Conservation (phyloP, 257 asterid genomes). For the Solanum commersonii region DNA sequence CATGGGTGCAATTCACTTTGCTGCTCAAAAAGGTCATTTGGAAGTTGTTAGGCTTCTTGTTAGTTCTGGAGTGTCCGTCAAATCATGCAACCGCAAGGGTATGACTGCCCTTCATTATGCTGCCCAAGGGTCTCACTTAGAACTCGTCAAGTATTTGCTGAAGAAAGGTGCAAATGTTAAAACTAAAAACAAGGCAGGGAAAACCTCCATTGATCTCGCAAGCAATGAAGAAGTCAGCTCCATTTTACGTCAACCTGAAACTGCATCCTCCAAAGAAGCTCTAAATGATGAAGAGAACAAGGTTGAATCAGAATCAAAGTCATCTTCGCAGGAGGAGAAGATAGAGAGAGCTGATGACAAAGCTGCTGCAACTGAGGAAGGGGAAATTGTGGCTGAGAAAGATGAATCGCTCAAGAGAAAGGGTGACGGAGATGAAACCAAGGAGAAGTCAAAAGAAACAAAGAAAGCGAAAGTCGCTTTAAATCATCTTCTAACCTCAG, state of each 20-base stretch:
- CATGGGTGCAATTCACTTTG: slow-evolving; percentile 97
- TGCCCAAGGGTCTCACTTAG: slow-evolving; percentile 74
- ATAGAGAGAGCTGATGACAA: slow-evolving; percentile 9
- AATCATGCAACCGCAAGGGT: slow-evolving; percentile 71
- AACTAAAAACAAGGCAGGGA: slow-evolving; percentile 75
- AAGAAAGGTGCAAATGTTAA: slow-evolving; percentile 63
- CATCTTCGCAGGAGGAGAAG: slow-evolving; percentile 15
- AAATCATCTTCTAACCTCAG: slow-evolving; percentile 69
- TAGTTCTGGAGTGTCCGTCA: slow-evolving; percentile 54
- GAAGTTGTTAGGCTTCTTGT: slow-evolving; percentile 60
- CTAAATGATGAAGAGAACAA: slow-evolving; percentile 19
- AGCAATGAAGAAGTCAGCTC: slow-evolving; percentile 51
- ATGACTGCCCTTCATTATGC: slow-evolving; percentile 94
- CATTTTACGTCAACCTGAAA: slow-evolving; percentile 28
- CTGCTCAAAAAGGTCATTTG: slow-evolving; percentile 87
- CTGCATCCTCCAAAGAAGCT: slow-evolving; percentile 19
- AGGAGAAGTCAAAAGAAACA: slow-evolving; percentile 20
- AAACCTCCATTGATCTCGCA: slow-evolving; percentile 63
- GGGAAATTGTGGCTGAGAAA: slow-evolving; percentile 12
- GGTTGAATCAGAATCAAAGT: slow-evolving; percentile 10
- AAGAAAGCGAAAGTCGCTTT: slow-evolving; percentile 71
- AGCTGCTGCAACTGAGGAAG: slow-evolving; percentile 17
- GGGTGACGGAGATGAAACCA: slow-evolving; percentile 1
- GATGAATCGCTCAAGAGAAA: slow-evolving; percentile 36
- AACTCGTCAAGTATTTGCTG: slow-evolving; percentile 64